Conservation (phyloP, 257 asterid species). For the Petunia secreta region DNA sequence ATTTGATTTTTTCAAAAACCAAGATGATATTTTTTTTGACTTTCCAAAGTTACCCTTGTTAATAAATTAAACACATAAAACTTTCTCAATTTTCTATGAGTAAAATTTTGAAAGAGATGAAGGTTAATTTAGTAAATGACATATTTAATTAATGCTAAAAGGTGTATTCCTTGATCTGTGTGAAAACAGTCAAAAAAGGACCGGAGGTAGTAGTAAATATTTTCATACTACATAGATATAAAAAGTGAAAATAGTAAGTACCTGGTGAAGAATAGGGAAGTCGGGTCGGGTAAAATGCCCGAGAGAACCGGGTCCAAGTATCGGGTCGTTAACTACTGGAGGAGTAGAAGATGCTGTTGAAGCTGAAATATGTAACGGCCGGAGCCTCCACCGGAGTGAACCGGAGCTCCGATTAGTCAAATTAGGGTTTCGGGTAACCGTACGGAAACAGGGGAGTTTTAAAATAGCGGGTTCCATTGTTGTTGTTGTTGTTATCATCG, state of each 20-base stretch:
- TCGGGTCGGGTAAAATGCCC: conserved; percentile 74
- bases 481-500: conserved; percentile 34
- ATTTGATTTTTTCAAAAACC: too few relatives aligned
- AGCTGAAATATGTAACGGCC: conserved; percentile 42
- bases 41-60: too few relatives aligned
- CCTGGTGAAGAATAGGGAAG: conserved; percentile 97
- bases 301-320: conserved; percentile 67
- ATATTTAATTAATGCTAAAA: too few relatives aligned
- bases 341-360: conserved; percentile 52
- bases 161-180: too few relatives aligned
- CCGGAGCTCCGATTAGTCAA: conserved; percentile 35
- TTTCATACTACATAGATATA: not conserved
- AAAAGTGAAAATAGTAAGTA: not conserved
- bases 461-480: conserved; percentile 62
- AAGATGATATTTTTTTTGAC: too few relatives aligned
- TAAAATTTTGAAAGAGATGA: too few relatives aligned
- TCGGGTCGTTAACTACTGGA: conserved; percentile 43
- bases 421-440: conserved; percentile 37
- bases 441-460: conserved; percentile 60
- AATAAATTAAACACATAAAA: too few relatives aligned
- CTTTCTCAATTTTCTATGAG: too few relatives aligned
- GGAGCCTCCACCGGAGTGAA: conserved; percentile 31
- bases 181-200: too few relatives aligned
- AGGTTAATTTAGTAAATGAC: too few relatives aligned
- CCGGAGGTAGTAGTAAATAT: too few relatives aligned